Conservation (phyloP, 2,329 filamentous ascomycete genomes). For the Pseudogymnoascus sp. region DNA sequence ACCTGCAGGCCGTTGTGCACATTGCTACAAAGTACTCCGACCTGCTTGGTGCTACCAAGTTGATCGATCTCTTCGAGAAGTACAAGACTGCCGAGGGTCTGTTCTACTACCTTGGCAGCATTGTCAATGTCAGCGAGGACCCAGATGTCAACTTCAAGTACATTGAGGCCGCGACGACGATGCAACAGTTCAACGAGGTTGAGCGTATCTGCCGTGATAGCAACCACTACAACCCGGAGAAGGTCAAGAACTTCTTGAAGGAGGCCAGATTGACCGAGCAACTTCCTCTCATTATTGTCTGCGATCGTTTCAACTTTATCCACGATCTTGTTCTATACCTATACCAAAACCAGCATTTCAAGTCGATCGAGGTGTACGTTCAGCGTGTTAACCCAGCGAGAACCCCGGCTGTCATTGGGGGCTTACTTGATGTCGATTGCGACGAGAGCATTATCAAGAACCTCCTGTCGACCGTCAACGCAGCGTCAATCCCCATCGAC, state of each 20-base stretch:
- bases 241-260: slow-evolving; percentile 99
- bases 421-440: slow-evolving; percentile 90
- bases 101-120: slow-evolving; percentile 96
- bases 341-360: slow-evolving; percentile 98
- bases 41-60: slow-evolving; percentile 72
- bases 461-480: slow-evolving; percentile 75
- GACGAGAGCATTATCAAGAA: slow-evolving; percentile 95
- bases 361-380: slow-evolving; percentile 96
- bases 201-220: slow-evolving; percentile 95
- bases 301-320: slow-evolving; percentile 98
- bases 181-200: slow-evolving; percentile 90
- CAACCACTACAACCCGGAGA: slow-evolving; percentile 82
- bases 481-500: slow-evolving; percentile 81
- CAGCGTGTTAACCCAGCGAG: slow-evolving; percentile 90
- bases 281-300: slow-evolving; percentile 93
- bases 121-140: slow-evolving; percentile 94
- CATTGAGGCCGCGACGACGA: slow-evolving; percentile 90
- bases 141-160: slow-evolving; percentile 98
- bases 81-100: slow-evolving; percentile 95
- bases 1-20: slow-evolving; percentile 87
- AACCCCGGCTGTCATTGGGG: slow-evolving; percentile 87
- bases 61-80: slow-evolving; percentile 94
- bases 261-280: slow-evolving; percentile 89
- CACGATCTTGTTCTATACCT: slow-evolving; percentile 94
- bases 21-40: slow-evolving; percentile 98